Conservation (phyloP, 176 grass and related monocot species). For the Tuctoria greenei region DNA sequence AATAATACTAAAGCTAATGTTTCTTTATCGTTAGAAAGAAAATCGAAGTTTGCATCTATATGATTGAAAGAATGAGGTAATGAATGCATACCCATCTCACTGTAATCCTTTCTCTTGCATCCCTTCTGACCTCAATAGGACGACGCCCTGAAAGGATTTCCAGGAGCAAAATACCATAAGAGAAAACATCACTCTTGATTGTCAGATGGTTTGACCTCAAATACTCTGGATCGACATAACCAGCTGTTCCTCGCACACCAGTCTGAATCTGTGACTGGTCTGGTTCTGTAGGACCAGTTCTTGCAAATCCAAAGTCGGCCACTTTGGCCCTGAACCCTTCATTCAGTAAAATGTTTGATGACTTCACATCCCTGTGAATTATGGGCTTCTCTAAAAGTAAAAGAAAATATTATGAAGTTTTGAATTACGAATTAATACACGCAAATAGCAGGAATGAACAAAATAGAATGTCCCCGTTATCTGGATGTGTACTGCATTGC, state of each 20-base stretch:
- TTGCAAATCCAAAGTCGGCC: slow-evolving; percentile 93
- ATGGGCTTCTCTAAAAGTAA: slow-evolving; percentile 80
- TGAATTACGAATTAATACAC: slow-evolving; percentile 10
- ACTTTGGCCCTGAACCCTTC: slow-evolving; percentile 88
- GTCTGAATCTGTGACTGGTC: slow-evolving; percentile 84
- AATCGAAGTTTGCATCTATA: neutral
- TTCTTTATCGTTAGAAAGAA: neutral
- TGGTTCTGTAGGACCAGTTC: slow-evolving; percentile 69
- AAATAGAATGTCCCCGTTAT: neutral
- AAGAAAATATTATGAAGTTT: neutral
- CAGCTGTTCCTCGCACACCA: slow-evolving; percentile 80
- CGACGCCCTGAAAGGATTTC: slow-evolving; percentile 89
- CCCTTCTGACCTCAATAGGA: slow-evolving; percentile 69
- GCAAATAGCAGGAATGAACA: neutral
- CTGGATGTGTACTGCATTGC: neutral
- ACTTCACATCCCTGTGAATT: slow-evolving; percentile 95
- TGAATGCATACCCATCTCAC: slow-evolving; percentile 81
- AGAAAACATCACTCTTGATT: slow-evolving; percentile 90
- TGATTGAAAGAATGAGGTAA: slow-evolving; percentile 1
- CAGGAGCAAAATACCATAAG: slow-evolving; percentile 87
- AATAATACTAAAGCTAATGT: neutral
- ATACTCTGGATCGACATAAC: slow-evolving; percentile 94
- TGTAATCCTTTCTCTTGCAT: slow-evolving; percentile 73
- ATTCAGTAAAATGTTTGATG: slow-evolving; percentile 88
- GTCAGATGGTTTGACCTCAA: slow-evolving; percentile 74